Percentiles rank a stretch among this genome's conserved stretches.
These are phyloP conservation scores for Aspergillus sp. DNA, from an alignment of 2,329 filamentous ascomycete genomes.

Conservation along the genomic window DNA sequence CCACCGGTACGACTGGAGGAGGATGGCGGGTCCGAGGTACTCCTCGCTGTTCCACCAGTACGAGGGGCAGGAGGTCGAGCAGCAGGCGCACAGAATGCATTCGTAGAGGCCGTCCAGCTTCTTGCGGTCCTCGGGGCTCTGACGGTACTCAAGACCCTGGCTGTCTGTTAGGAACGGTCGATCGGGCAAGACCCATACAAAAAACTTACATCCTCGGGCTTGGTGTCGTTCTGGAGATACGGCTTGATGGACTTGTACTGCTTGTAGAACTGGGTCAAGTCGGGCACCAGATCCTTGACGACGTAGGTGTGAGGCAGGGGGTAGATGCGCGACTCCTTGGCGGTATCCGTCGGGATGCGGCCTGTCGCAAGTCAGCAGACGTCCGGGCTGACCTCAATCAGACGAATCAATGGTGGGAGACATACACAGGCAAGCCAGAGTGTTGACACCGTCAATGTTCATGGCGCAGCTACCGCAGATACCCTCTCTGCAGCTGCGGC, in stretches of 20 bases:
- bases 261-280: constrained; percentile 99
- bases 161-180: constrained; percentile 5
- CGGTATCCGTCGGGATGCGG: constrained; percentile 83
- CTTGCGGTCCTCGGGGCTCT: constrained; percentile 86
- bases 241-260: constrained; percentile 99
- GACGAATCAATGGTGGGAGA: constrained; percentile 23
- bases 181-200: background rate
- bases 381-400: background rate
- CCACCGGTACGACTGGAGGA: constrained; percentile 98
- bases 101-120: constrained; percentile 99
- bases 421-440: constrained; percentile 93
- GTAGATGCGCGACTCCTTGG: constrained; percentile 88
- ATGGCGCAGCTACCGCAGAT: constrained; percentile 99
- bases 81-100: constrained; percentile 99
- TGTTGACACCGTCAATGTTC: constrained; percentile 99
- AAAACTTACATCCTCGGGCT: constrained; percentile 72
- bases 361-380: constrained; percentile 53
- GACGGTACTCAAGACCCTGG: constrained; percentile 90
- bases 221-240: constrained; percentile 88
- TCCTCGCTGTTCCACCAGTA: constrained; percentile 99
- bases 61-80: constrained; percentile 97
- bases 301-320: constrained; percentile 98
- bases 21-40: constrained; percentile 94
- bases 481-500: constrained; percentile 92
- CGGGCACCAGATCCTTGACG: constrained; percentile 97